Evolutionary conservation across 2,329 filamentous ascomycete genomes (phyloP).

Genomic region (Clarireedia paspali): DNA sequence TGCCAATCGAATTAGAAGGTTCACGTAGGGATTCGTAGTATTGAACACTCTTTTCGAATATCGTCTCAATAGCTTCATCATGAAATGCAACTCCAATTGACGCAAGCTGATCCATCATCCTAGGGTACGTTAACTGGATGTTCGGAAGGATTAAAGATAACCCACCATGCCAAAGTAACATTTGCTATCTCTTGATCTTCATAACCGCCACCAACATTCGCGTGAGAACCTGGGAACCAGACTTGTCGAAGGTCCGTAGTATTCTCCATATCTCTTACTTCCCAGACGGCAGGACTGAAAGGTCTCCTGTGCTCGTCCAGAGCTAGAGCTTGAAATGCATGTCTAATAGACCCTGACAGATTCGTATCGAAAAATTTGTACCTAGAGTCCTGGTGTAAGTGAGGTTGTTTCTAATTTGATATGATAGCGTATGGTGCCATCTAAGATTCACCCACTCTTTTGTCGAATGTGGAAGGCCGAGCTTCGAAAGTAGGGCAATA

Average conservation of each 20-base stretch:
- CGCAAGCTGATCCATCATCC: conserved; percentile 41
- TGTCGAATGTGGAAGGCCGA: conserved; percentile 30
- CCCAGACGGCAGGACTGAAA: conserved; percentile 35
- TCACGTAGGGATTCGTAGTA: conserved; percentile 23
- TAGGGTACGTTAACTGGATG: conserved; percentile 29
- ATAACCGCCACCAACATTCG: conserved; percentile 41
- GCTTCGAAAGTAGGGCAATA: conserved; percentile 31
- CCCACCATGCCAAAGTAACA: conserved; percentile 38
- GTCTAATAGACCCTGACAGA: conserved; percentile 34
- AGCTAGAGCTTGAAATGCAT: conserved; percentile 44
- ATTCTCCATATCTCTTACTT: conserved; percentile 20
- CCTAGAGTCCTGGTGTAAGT: neutral
- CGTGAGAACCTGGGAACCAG: conserved; percentile 41
- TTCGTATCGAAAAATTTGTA: conserved; percentile 37
- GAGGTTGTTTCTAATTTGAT: neutral
- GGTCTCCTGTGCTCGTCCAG: conserved; percentile 39
- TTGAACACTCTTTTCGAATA: conserved; percentile 25
- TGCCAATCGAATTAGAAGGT: conserved; percentile 11
- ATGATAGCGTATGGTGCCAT: neutral
- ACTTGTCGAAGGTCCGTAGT: conserved; percentile 31
- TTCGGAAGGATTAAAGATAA: conserved; percentile 30
- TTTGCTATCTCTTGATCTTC: conserved; percentile 40
- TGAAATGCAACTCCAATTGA: conserved; percentile 31
- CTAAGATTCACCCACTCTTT: conserved; percentile 17
- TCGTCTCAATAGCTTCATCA: conserved; percentile 27